Conservation (phyloP, 345 rosid genomes). For the Eucalyptus erythrocorys region DNA sequence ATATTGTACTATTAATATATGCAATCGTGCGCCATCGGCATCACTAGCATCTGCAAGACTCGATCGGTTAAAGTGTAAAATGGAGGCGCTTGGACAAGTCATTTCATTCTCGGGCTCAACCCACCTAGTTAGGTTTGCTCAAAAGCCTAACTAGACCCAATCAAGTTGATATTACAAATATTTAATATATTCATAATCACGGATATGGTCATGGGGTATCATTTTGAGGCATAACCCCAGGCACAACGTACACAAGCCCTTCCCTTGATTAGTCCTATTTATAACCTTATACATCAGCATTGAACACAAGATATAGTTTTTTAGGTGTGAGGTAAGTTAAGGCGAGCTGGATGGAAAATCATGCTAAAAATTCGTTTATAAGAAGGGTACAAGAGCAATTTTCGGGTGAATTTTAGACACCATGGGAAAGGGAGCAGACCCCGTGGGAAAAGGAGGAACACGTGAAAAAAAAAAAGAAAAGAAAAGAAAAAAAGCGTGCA, state of each 20-base stretch:
- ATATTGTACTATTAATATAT: neutral
- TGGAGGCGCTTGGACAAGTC: neutral
- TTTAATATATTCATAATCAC: neutral
- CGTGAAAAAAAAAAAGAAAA: too few species aligned
- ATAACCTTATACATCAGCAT: neutral
- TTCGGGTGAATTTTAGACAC: neutral
- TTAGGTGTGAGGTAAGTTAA: neutral
- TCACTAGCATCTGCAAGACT: neutral
- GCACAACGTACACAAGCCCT: neutral
- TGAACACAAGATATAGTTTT: neutral
- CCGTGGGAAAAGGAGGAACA: neutral
- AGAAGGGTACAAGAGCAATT: neutral
- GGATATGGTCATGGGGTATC: neutral
- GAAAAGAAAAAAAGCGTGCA: too few species aligned
- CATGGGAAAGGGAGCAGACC: neutral
- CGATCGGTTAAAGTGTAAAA: too few species aligned
- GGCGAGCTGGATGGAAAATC: neutral
- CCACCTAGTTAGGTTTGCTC: neutral
- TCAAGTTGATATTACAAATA: neutral
- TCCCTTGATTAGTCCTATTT: neutral
- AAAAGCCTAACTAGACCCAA: neutral
- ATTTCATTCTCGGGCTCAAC: constrained; percentile 7
- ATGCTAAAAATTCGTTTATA: neutral
- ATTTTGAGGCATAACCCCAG: neutral
- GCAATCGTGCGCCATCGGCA: neutral